Evolutionary conservation across 2,329 filamentous ascomycete genomes (phyloP).

Genomic region (Hypoxylon sp.): DNA sequence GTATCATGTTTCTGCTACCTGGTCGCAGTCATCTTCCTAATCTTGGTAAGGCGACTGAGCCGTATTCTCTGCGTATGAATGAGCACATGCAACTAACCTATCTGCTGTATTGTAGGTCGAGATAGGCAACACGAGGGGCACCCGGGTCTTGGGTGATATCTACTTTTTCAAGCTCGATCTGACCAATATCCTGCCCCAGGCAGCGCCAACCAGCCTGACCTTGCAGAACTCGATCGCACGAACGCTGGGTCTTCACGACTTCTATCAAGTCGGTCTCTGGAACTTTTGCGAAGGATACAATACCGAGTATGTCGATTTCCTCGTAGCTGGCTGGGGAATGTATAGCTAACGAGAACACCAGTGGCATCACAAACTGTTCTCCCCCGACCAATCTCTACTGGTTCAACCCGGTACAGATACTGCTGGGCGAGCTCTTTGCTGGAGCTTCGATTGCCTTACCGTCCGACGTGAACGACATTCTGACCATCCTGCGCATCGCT

Average conservation of each 20-base stretch:
- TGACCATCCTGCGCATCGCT: slow-evolving; percentile 75
- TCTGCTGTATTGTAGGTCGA: slow-evolving; percentile 54
- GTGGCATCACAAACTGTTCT: slow-evolving; percentile 80
- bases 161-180: slow-evolving; percentile 89
- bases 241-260: slow-evolving; percentile 88
- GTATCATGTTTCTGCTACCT: slow-evolving; percentile 75
- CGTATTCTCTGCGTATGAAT: slow-evolving; percentile 1
- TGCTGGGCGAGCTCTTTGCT: slow-evolving; percentile 79
- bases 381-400: slow-evolving; percentile 76
- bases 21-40: slow-evolving; percentile 71
- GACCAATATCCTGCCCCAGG: slow-evolving; percentile 78
- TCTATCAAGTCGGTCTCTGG: slow-evolving; percentile 93
- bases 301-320: slow-evolving; percentile 56
- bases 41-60: slow-evolving; percentile 65
- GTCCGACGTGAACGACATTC: slow-evolving; percentile 73
- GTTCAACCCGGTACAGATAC: slow-evolving; percentile 88
- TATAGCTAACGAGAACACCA: slow-evolving; percentile 57
- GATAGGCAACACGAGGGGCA: slow-evolving; percentile 75
- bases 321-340: neutral
- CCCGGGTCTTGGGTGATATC: slow-evolving; percentile 69
- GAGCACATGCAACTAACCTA: slow-evolving; percentile 21
- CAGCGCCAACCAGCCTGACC: slow-evolving; percentile 69
- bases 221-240: slow-evolving; percentile 89
- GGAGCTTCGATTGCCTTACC: slow-evolving; percentile 87
- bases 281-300: slow-evolving; percentile 88